A percentile compares a stretch with the other conserved stretches of the same genome.
Evolutionary conservation across 352 stramenopile genomes (phyloP).

Genomic region (Phytophthora gonapodyides): DNA sequence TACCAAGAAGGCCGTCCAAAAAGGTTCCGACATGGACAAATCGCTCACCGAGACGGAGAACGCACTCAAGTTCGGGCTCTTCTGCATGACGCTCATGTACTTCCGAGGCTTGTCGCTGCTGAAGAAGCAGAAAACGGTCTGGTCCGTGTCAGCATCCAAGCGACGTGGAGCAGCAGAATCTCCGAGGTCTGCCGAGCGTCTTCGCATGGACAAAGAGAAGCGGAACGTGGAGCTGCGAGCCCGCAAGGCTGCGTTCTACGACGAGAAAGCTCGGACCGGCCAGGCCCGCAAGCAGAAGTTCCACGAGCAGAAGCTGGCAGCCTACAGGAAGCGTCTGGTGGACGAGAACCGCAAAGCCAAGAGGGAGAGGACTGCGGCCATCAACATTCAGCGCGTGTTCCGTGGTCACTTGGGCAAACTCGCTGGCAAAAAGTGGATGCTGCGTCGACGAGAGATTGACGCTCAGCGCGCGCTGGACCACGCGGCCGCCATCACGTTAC

Average conservation of each 20-base stretch:
- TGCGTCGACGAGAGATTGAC: slow-evolving; percentile 86
- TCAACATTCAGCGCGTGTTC: slow-evolving; percentile 77
- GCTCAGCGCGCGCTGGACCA: slow-evolving; percentile 75
- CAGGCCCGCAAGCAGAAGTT: slow-evolving; percentile 68
- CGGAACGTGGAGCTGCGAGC: slow-evolving; percentile 46
- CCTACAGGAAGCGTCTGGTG: slow-evolving; percentile 69
- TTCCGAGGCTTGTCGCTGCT: slow-evolving; percentile 92
- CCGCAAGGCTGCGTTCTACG: slow-evolving; percentile 45
- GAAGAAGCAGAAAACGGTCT: slow-evolving; percentile 82
- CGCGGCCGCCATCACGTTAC: slow-evolving; percentile 81
- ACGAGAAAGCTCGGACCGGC: slow-evolving; percentile 63
- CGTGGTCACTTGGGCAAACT: slow-evolving; percentile 81
- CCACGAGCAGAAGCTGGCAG: slow-evolving; percentile 62
- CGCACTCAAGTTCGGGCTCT: slow-evolving; percentile 96
- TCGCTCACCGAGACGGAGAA: slow-evolving; percentile 88
- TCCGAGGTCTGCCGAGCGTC: slow-evolving; percentile 45
- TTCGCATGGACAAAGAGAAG: slow-evolving; percentile 58
- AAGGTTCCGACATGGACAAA: slow-evolving; percentile 67
- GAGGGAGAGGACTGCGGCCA: slow-evolving; percentile 48
- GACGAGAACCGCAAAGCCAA: slow-evolving; percentile 68
- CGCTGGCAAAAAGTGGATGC: slow-evolving; percentile 82
- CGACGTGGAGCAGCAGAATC: slow-evolving; percentile 9
- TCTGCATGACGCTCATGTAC: slow-evolving; percentile 97
- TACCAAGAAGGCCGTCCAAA: slow-evolving; percentile 68
- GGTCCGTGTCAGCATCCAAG: slow-evolving; percentile 56